Conservation (phyloP, 805 yeast species). For the Jamesozyma hellenica region DNA sequence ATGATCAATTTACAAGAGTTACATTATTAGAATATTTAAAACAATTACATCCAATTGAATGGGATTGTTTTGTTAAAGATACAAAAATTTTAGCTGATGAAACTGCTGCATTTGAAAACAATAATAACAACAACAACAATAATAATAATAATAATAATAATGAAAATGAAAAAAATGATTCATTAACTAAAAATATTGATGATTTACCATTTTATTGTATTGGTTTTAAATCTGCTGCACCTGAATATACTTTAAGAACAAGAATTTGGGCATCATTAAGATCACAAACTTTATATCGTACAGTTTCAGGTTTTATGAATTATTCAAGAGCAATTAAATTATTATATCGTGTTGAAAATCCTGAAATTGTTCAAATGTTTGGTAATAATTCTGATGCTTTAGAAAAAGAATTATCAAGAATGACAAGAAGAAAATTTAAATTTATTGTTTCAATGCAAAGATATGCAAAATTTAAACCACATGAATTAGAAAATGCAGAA, state of each 20-base stretch:
- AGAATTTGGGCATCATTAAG: slow-evolving; percentile 97
- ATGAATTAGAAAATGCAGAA: slow-evolving; percentile 72
- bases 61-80: slow-evolving; percentile 96
- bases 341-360: slow-evolving; percentile 87
- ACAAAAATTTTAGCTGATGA: slow-evolving; percentile 92
- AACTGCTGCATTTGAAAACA: slow-evolving; percentile 59
- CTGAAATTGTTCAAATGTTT: slow-evolving; percentile 91
- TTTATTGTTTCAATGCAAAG: slow-evolving; percentile 82
- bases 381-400: slow-evolving; percentile 96
- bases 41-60: slow-evolving; percentile 90
- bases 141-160: slow-evolving; percentile 34
- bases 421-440: slow-evolving; percentile 76
- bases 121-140: slow-evolving; percentile 36
- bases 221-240: slow-evolving; percentile 96
- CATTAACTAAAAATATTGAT: slow-evolving; percentile 69
- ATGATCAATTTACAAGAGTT: slow-evolving; percentile 90
- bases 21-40: slow-evolving; percentile 88
- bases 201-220: slow-evolving; percentile 90
- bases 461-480: slow-evolving; percentile 56
- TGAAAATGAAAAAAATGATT: slow-evolving; percentile 48
- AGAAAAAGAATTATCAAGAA: slow-evolving; percentile 85
- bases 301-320: slow-evolving; percentile 97
- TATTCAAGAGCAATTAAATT: slow-evolving; percentile 92
- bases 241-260: slow-evolving; percentile 90
- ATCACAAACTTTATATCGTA: slow-evolving; percentile 92